These are phyloP conservation scores for Gastrolobium bilobum DNA, from an alignment of 306 rosid species.

Conservation along the genomic window DNA sequence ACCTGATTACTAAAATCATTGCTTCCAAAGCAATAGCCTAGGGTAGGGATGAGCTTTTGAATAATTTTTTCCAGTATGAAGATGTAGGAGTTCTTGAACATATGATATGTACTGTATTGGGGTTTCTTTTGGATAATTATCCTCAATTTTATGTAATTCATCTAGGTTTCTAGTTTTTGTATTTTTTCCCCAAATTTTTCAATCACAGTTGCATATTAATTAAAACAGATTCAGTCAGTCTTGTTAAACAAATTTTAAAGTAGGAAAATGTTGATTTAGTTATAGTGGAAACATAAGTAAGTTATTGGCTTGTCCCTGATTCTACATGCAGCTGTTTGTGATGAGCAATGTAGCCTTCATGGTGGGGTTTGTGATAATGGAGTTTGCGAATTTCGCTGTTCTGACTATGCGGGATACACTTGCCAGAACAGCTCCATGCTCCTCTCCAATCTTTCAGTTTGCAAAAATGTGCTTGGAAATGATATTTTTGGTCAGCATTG, in stretches of 20 bases:
- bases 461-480: slow-evolving; percentile 79
- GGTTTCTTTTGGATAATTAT: slow-evolving; percentile 28
- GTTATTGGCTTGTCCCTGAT: slow-evolving; percentile 26
- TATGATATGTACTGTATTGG: slow-evolving; percentile 8
- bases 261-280: slow-evolving; percentile 19
- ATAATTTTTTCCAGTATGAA: neutral
- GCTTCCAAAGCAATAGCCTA: neutral
- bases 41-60: neutral
- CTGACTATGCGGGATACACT: slow-evolving; percentile 90
- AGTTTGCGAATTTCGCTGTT: slow-evolving; percentile 91
- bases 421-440: slow-evolving; percentile 93
- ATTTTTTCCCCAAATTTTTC: neutral
- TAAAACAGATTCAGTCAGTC: slow-evolving; percentile 2
- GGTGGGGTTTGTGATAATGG: slow-evolving; percentile 99
- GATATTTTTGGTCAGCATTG: slow-evolving; percentile 85
- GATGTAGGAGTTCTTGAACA: slow-evolving; percentile 11
- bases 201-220: slow-evolving; percentile 3
- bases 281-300: neutral
- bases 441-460: slow-evolving; percentile 76
- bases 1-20: slow-evolving; percentile 1
- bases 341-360: slow-evolving; percentile 94
- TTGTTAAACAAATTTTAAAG: slow-evolving; percentile 1
- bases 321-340: slow-evolving; percentile 81
- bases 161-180: slow-evolving; percentile 1
- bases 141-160: slow-evolving; percentile 13